A percentile compares a stretch with the other conserved stretches of the same genome.
phyloP scores from a whole-genome alignment of 345 rosid genomes.

The Noccaea bulbosa region DNA sequence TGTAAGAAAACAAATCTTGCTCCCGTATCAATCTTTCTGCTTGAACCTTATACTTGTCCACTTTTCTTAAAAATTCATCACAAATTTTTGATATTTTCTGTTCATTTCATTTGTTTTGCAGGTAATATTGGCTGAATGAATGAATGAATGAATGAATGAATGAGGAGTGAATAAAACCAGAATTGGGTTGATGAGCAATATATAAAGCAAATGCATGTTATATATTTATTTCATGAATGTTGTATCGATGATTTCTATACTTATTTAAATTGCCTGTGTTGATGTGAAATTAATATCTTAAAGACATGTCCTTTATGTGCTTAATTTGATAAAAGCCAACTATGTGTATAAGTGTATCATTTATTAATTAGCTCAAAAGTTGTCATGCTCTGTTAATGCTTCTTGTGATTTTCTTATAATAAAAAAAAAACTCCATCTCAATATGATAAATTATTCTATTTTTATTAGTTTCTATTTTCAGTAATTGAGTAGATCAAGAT shows the following conservation, averaged over 20 bases:
- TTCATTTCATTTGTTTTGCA: conserved; percentile 15
- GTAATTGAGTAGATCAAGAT: background rate
- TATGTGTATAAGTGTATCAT: conserved; percentile 25
- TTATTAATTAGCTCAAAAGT: background rate
- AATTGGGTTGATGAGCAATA: conserved; percentile 36
- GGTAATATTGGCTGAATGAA: conserved; percentile 37
- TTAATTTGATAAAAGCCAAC: conserved; percentile 19
- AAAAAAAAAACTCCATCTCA: background rate
- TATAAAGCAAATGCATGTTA: conserved; percentile 35
- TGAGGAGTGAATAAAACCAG: conserved; percentile 38
- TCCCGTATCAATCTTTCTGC: background rate
- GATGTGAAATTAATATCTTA: conserved; percentile 26
- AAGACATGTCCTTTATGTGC: conserved; percentile 29
- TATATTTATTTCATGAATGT: conserved; percentile 34
- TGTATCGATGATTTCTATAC: conserved; percentile 16
- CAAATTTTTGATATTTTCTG: background rate
- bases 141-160: conserved; percentile 3
- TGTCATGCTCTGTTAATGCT: background rate
- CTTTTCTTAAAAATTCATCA: too few species aligned
- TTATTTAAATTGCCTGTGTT: conserved; percentile 31
- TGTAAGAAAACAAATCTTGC: conserved; percentile 49
- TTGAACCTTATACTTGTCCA: too few species aligned
- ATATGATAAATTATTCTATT: background rate
- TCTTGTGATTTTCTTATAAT: background rate
- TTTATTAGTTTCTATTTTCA: background rate